Conservation (phyloP, 805 yeast genomes). For the Metschnikowia baotianmanensis region DNA sequence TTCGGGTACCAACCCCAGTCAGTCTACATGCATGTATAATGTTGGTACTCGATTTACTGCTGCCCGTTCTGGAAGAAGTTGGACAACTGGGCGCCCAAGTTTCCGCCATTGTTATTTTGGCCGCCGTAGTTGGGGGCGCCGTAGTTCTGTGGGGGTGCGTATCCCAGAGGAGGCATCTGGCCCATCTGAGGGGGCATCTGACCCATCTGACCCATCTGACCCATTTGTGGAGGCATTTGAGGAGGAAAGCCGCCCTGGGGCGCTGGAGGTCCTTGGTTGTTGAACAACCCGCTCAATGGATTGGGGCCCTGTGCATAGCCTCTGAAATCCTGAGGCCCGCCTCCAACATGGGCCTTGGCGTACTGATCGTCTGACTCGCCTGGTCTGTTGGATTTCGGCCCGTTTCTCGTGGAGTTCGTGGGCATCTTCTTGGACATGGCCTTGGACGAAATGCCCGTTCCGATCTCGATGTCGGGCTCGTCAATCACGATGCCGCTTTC, state of each 20-base stretch:
- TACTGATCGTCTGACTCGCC: slow-evolving; percentile 50
- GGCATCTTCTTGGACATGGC: slow-evolving; percentile 92
- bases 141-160: slow-evolving; percentile 11
- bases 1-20: too few relatives aligned
- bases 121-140: slow-evolving; percentile 15
- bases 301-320: slow-evolving; percentile 37
- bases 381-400: slow-evolving; percentile 75
- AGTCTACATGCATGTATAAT: too few relatives aligned
- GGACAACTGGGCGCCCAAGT: slow-evolving; percentile 39
- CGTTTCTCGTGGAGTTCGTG: slow-evolving; percentile 80
- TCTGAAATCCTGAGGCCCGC: slow-evolving; percentile 37
- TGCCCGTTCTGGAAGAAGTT: slow-evolving; percentile 32
- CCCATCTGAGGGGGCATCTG: slow-evolving; percentile 4
- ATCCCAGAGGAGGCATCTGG: slow-evolving; percentile 11
- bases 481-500: slow-evolving; percentile 81
- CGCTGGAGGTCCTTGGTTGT: slow-evolving; percentile 22
- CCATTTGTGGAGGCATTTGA: slow-evolving; percentile 12
- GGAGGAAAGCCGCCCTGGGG: slow-evolving; percentile 16
- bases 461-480: slow-evolving; percentile 97
- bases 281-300: slow-evolving; percentile 50
- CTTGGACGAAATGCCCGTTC: slow-evolving; percentile 89
- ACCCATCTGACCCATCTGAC: slow-evolving; percentile 7
- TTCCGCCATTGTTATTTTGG: slow-evolving; percentile 25
- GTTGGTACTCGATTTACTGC: neutral
- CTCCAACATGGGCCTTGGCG: slow-evolving; percentile 37